These are phyloP conservation scores for Naegleria lovaniensis DNA, from an alignment of 208 protist genomes.

Conservation along the genomic window DNA sequence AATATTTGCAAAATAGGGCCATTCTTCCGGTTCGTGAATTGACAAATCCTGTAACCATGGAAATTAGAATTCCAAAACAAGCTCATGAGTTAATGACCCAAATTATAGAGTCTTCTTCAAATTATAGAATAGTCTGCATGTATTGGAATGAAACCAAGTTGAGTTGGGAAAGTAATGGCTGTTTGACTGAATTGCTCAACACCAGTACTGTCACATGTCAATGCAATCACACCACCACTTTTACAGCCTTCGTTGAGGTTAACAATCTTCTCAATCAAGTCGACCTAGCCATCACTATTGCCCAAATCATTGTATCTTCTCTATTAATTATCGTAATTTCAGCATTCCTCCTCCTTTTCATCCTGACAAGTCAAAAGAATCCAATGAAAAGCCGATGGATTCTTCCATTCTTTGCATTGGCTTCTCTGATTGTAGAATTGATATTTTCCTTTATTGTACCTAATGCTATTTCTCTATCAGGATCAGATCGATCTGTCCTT, in stretches of 20 bases:
- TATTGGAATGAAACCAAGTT: background rate
- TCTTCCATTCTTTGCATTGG: background rate
- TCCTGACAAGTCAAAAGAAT: background rate
- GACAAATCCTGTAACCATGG: background rate
- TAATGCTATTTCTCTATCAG: background rate
- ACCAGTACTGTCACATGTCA: background rate
- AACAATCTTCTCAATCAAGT: background rate
- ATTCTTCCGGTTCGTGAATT: background rate
- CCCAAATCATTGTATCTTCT: background rate
- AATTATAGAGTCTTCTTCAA: background rate
- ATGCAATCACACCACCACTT: background rate
- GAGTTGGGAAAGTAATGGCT: background rate
- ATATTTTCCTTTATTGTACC: background rate
- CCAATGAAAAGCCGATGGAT: background rate
- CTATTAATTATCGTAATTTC: background rate
- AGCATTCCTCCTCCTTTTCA: background rate
- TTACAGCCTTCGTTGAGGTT: background rate
- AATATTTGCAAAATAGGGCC: background rate
- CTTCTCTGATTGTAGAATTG: background rate
- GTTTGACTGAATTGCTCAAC: background rate
- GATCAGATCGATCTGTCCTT: no score
- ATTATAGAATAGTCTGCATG: background rate
- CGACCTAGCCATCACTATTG: background rate
- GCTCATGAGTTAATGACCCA: background rate
- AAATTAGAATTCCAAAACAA: background rate